Conservation (phyloP, 352 stramenopile genomes). For the Phytophthora litchii region DNA sequence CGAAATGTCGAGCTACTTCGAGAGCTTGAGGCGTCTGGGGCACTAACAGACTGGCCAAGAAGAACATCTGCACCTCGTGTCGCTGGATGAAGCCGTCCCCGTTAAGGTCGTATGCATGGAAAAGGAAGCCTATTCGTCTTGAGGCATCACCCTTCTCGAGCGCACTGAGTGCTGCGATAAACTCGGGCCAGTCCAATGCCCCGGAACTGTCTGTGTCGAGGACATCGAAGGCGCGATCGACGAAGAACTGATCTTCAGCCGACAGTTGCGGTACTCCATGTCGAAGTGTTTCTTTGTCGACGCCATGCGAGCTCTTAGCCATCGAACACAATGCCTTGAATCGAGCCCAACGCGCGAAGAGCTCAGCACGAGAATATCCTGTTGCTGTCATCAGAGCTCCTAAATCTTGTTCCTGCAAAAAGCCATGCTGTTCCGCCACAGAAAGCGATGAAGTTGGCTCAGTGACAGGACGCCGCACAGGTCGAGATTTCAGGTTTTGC, state of each 20-base stretch:
- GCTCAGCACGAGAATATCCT: slow-evolving; percentile 60
- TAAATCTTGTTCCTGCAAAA: slow-evolving; percentile 65
- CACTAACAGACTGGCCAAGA: slow-evolving; percentile 63
- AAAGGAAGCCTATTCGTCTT: slow-evolving; percentile 66
- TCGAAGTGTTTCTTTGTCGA: slow-evolving; percentile 74
- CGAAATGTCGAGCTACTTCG: slow-evolving; percentile 62
- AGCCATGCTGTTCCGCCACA: slow-evolving; percentile 52
- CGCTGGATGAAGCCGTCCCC: slow-evolving; percentile 65
- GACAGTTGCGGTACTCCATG: slow-evolving; percentile 64
- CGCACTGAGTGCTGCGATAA: slow-evolving; percentile 68
- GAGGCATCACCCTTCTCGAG: slow-evolving; percentile 64
- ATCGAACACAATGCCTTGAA: slow-evolving; percentile 82
- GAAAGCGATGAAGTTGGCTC: slow-evolving; percentile 8
- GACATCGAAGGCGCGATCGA: slow-evolving; percentile 72
- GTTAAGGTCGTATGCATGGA: slow-evolving; percentile 80
- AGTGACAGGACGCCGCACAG: neutral
- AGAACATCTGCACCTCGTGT: slow-evolving; percentile 63
- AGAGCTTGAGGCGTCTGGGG: slow-evolving; percentile 45
- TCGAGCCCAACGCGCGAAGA: slow-evolving; percentile 70
- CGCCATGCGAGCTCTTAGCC: slow-evolving; percentile 43
- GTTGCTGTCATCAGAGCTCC: slow-evolving; percentile 47
- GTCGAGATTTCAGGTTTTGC: slow-evolving; percentile 1
- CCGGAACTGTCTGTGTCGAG: slow-evolving; percentile 67
- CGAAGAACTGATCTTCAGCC: slow-evolving; percentile 75
- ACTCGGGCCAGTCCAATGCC: slow-evolving; percentile 75